Base-by-base conservation (phyloP, 345 rosid genomes). In the Kernera saxatilis region DNA sequence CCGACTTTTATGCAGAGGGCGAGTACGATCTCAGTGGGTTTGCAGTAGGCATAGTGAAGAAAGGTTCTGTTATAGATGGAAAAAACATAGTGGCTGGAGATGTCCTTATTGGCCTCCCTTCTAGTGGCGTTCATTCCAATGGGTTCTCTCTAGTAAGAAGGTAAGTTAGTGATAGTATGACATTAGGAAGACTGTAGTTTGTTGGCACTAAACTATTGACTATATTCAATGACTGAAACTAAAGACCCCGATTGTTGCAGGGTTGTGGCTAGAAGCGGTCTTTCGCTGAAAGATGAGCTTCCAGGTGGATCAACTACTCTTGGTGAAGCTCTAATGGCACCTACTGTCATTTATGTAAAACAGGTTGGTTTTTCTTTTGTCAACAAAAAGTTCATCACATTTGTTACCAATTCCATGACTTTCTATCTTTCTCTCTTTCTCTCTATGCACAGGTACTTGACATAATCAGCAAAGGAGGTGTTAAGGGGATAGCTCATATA, bases 11-110 rank as follows among this genome's bases (percentile, higher is more conserved):
- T 60, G 84, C 85, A 18, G 82, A 85, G 9, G 93, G 97, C 0
- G 97, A 94, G 63, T 94, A 91, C 21, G 99, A 94, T 62, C 92
- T 89, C 13, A 91, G 97, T 49, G 98, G 99, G 27, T 91, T 87
- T 83, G 99, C 96, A 0, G 96, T 94, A 37, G 99, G 99, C 54
- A 79, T 82, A 30, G 97, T 94, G 26, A 87, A 87, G 70, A 89
- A 86, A 85, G 83, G 78, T 44, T 82, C 95, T 3, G 87, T 89
- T 18, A 91, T 94, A 60, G 85, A 94, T 43, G 99, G 99, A 14
- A 88, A 84, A 79, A 83, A 73, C 78, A 88, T 91, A n/a, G 82
- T 70, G 33, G 86, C 82, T 44, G 93, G 97, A 67, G 96, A 91
- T 79, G 83, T 84, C 9, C 85, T 91, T 43, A 84, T 93, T 75